These are phyloP conservation scores for Fusarium xylarioides DNA, from an alignment of 2,329 filamentous ascomycete genomes.

Conservation along the genomic window DNA sequence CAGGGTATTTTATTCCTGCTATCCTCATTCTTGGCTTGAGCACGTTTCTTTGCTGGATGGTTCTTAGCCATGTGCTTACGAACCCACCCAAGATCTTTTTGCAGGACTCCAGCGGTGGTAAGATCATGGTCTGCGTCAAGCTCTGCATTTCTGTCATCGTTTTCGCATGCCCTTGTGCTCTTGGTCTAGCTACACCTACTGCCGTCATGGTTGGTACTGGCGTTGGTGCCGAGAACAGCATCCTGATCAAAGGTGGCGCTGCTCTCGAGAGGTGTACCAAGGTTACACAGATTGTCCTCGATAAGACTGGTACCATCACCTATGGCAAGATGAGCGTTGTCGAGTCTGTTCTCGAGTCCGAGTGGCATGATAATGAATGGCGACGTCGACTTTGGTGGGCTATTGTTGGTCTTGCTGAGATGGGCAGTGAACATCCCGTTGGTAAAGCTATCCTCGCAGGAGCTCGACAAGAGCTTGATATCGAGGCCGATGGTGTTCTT, in stretches of 20 bases:
- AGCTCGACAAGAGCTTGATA: constrained; percentile 78
- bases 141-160: constrained; percentile 98
- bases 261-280: constrained; percentile 91
- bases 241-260: constrained; percentile 96
- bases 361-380: constrained; percentile 76
- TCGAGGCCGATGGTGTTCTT: constrained; percentile 76
- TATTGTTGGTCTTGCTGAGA: constrained; percentile 93
- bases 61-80: constrained; percentile 84
- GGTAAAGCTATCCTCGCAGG: constrained; percentile 84
- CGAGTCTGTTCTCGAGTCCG: constrained; percentile 69
- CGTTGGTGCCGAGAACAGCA: constrained; percentile 92
- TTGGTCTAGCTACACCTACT: constrained; percentile 95
- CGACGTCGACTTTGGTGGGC: constrained; percentile 89
- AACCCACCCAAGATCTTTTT: constrained; percentile 91
- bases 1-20: constrained; percentile 91
- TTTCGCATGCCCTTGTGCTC: constrained; percentile 94
- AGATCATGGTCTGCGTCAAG: constrained; percentile 95
- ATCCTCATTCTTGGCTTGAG: constrained; percentile 85
- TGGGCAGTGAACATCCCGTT: constrained; percentile 94
- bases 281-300: constrained; percentile 87
- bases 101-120: constrained; percentile 82
- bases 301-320: constrained; percentile 96
- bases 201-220: constrained; percentile 99
- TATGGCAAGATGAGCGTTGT: constrained; percentile 95
- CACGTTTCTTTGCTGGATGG: constrained; percentile 94